These are phyloP conservation scores for Pyrenophora graminea DNA, from an alignment of 2,329 filamentous ascomycete species.

Conservation along the genomic window DNA sequence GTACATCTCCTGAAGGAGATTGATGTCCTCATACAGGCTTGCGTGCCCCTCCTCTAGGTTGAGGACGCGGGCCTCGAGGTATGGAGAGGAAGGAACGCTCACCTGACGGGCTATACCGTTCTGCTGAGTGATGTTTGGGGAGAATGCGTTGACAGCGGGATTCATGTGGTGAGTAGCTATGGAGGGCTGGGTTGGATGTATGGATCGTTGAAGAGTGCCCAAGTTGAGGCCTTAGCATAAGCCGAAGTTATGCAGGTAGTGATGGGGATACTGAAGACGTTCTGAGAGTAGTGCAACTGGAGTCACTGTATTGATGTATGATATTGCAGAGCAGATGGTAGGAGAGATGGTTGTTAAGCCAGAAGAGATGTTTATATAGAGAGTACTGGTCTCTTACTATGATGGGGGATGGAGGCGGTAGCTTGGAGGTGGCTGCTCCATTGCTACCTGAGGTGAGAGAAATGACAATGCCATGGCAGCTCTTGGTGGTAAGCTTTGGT, in stretches of 20 bases:
- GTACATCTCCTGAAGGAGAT: slow-evolving; percentile 18
- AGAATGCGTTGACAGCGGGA: slow-evolving; percentile 17
- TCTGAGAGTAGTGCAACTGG: no score
- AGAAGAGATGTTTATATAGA: slow-evolving; percentile 3
- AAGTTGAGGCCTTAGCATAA: no score
- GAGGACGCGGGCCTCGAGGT: slow-evolving; percentile 24
- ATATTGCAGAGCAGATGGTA: not conserved
- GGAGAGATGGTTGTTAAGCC: not conserved
- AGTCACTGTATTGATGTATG: not conserved
- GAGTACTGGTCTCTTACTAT: not conserved
- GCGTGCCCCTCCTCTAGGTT: slow-evolving; percentile 23
- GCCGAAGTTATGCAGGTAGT: no score
- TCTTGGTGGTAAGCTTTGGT: not conserved
- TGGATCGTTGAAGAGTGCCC: no score
- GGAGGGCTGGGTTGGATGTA: slow-evolving; percentile 4
- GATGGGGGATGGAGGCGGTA: not conserved
- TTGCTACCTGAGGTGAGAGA: slow-evolving; percentile 9
- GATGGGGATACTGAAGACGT: no score
- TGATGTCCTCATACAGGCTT: slow-evolving; percentile 20
- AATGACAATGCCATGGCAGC: not conserved
- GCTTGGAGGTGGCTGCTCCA: not conserved
- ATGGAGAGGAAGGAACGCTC: slow-evolving; percentile 15
- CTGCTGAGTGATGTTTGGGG: slow-evolving; percentile 8
- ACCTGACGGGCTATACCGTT: slow-evolving; percentile 17
- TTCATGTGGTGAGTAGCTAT: slow-evolving; percentile 10